Conservation (phyloP, 306 rosid species). For the Medicago truncatula region DNA sequence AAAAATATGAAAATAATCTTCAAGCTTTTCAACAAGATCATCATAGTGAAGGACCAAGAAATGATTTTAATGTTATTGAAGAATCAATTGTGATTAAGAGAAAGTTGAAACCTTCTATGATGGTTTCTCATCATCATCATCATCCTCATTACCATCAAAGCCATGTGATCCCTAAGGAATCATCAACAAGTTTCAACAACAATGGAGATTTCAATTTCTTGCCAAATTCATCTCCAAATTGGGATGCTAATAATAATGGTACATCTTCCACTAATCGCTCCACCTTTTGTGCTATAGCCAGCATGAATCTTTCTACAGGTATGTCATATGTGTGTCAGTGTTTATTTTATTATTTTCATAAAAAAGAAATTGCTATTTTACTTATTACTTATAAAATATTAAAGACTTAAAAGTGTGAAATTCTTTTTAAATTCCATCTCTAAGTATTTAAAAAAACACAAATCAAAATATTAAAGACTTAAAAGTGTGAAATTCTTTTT, state of each 20-base stretch:
- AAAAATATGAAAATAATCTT: slow-evolving; percentile 41
- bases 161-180: slow-evolving; percentile 52
- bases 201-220: slow-evolving; percentile 45
- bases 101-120: slow-evolving; percentile 50
- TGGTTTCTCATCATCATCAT: slow-evolving; percentile 32
- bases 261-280: slow-evolving; percentile 37
- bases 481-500: not conserved
- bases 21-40: slow-evolving; percentile 31
- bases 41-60: slow-evolving; percentile 39
- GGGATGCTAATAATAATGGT: slow-evolving; percentile 58
- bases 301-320: slow-evolving; percentile 52
- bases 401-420: not conserved
- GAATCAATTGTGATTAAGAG: slow-evolving; percentile 57
- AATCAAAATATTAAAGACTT: not conserved
- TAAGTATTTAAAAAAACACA: not conserved
- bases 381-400: not conserved
- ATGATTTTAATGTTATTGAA: slow-evolving; percentile 46
- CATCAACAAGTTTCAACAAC: slow-evolving; percentile 46
- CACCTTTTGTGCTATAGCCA: slow-evolving; percentile 53
- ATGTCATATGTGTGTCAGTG: slow-evolving; percentile 1
- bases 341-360: not conserved
- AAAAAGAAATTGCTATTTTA: not conserved
- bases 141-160: slow-evolving; percentile 43
- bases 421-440: not conserved
- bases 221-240: slow-evolving; percentile 67